Base-by-base conservation (phyloP, 2,329 filamentous ascomycete species). In the Sodiomyces alkalinus region DNA sequence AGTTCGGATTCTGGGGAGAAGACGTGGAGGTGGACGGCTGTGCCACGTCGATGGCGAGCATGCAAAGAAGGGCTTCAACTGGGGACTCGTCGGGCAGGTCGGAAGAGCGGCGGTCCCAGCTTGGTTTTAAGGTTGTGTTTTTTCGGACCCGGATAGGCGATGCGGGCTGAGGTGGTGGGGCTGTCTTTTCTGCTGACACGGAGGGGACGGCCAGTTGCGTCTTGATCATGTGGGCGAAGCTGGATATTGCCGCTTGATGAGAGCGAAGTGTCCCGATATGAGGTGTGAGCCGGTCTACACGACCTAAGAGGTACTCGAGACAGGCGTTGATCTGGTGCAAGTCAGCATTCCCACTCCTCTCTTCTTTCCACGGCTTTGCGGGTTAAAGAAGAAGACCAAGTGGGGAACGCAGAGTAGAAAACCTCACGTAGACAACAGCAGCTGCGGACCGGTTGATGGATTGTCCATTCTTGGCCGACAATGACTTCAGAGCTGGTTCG, bases 401-500 rank as follows among this genome's bases (percentile, higher is more conserved):
- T 6, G 10, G 14, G 11, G n/a, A 27, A 7, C 11, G 12, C 9
- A 10, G 9, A 17, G 14, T 19, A 10, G 12, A 4, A 48, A n/a
- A n/a, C n/a, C 62, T 19, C 44, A 71, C 67, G 37, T 73, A 73
- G 40, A 52, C 44, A 2, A 69, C 40, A 3, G 65, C 64, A 5
- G 53, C 51, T 0, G 55, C 51, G 1, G 65, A 60, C 19, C 57
- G 56, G 7, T 47, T 47, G n/a, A 62, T 37, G 14, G 51, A 56
- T 20, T 59, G 52, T 1, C 56, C 54, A 27, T 56, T 59, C 31
- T 51, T 58, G 3, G 53, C 47, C 6, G 59, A 49, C 4, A 64
- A 44, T 1, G 56, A 51, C 31, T 52, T 50, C 5, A 69, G 49
- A 2, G 75, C 68, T 0, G 76, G 75, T 33, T 70, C 64, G 5